Evolutionary conservation across 116 monocot species (phyloP).

Genomic region (Dioscorea cayenensis): DNA sequence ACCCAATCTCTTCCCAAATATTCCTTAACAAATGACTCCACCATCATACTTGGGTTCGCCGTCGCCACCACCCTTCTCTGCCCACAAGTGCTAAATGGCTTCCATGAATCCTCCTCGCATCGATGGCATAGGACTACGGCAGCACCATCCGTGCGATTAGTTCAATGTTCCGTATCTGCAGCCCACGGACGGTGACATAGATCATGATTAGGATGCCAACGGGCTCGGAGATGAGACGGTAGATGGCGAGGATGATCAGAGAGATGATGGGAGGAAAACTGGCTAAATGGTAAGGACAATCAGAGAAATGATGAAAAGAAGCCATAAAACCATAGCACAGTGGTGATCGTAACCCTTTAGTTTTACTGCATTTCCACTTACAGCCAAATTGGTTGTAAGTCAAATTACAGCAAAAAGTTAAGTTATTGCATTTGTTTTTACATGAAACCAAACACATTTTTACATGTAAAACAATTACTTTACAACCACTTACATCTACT

Average conservation of each 20-base stretch:
- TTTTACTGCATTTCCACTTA: too few relatives aligned
- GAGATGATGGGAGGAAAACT: constrained; percentile 60
- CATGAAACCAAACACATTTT: too few relatives aligned
- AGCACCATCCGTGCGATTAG: constrained; percentile 49
- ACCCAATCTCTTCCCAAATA: constrained; percentile 60
- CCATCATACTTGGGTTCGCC: constrained; percentile 83
- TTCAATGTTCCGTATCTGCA: constrained; percentile 51
- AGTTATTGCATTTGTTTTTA: too few relatives aligned
- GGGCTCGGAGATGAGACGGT: too few relatives aligned
- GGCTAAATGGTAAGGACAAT: too few relatives aligned
- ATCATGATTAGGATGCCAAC: constrained; percentile 56
- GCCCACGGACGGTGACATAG: constrained; percentile 48
- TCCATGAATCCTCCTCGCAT: constrained; percentile 73
- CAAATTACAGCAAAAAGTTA: too few relatives aligned
- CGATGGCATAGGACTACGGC: constrained; percentile 65
- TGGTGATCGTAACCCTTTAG: too few relatives aligned
- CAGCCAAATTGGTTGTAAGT: too few relatives aligned
- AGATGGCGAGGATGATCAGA: constrained; percentile 48
- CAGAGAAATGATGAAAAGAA: too few relatives aligned
- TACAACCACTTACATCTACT: too few relatives aligned
- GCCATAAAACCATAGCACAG: too few relatives aligned
- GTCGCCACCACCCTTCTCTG: constrained; percentile 70
- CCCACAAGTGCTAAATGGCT: constrained; percentile 45
- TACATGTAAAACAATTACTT: too few relatives aligned
- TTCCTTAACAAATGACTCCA: constrained; percentile 67